Evolutionary conservation across 257 asterid genomes (phyloP).

Genomic region (Solanum bulbocastanum): DNA sequence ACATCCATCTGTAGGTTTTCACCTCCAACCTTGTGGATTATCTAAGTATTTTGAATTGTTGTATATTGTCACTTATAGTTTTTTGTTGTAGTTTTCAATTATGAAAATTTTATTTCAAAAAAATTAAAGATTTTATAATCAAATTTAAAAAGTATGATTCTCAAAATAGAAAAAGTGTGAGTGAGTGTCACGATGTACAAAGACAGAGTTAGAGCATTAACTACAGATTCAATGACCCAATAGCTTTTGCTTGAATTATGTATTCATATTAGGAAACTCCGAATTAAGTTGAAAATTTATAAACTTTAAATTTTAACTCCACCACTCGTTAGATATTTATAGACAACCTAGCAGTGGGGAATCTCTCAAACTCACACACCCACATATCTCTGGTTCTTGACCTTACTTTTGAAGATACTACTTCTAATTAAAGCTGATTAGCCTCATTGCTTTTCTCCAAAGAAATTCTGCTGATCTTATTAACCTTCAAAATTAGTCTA

Average conservation of each 20-base stretch:
- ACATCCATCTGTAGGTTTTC: neutral
- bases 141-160: neutral
- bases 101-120: neutral
- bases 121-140: neutral
- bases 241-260: neutral
- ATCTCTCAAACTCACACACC: neutral
- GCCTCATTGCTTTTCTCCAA: neutral
- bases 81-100: neutral
- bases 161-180: neutral
- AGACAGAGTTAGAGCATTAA: neutral
- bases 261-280: neutral
- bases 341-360: neutral
- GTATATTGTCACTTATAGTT: neutral
- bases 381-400: neutral
- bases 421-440: neutral
- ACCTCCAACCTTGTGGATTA: neutral
- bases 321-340: neutral
- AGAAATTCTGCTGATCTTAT: neutral
- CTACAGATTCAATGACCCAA: neutral
- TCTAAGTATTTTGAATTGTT: neutral
- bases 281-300: neutral
- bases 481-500: neutral
- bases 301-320: neutral
- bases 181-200: neutral
- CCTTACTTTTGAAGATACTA: neutral